Evolutionary conservation across 768 basidiomycete genomes (phyloP), one percentile per base, ranked within the genome.

Genomic region (Mycena sanguinolenta): DNA sequence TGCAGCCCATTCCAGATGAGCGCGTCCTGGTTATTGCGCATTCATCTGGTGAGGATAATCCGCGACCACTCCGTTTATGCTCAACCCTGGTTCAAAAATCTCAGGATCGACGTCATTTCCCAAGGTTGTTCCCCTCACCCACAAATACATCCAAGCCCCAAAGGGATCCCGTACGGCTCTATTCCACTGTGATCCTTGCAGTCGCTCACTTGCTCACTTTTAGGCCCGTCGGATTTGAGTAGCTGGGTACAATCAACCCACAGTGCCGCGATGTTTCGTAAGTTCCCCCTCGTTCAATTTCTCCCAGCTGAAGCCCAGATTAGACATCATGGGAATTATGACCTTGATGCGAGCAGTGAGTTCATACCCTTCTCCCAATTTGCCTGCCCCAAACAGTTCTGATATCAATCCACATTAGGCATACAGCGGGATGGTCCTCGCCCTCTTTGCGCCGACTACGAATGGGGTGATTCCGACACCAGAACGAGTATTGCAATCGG

Each of bases 61-160:
- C 32, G 27, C 19, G 32, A 39, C 44, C 42, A 46, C 30, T 49
- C 42, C 21, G 49, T 42, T 30, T 59, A 59, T 59, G 58, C 44
- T 25, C 32, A 28, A 60, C 59, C 42, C 42, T n/a, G n/a, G n/a
- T n/a, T n/a, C n/a, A n/a, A n/a, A n/a, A n/a, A n/a, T 23, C 23
- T 50, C 28, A 64, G 63, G 63, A 55, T 64, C 63, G 42, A 64
- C 63, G n/a, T 65, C 64, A 8, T 65, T 65, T 34, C 64, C 55
- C 55, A 65, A 65, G 55, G 17, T 65, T 44, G 28, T 58, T 34
- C 64, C 64, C 14, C 30, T 65, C 32, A 58, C 64, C 4, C 64
- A 65, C 14, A 65, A 38, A 12, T 58, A 65, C 54, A 27, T n/a
- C n/a, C n/a, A n/a, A n/a, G 30, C 25, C 21, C 12, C 55, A 65